A percentile compares a stretch with the other conserved stretches of the same genome.
Conservation (phyloP, 1,139 yeast genomes). For the Blastobotrys elegans region DNA sequence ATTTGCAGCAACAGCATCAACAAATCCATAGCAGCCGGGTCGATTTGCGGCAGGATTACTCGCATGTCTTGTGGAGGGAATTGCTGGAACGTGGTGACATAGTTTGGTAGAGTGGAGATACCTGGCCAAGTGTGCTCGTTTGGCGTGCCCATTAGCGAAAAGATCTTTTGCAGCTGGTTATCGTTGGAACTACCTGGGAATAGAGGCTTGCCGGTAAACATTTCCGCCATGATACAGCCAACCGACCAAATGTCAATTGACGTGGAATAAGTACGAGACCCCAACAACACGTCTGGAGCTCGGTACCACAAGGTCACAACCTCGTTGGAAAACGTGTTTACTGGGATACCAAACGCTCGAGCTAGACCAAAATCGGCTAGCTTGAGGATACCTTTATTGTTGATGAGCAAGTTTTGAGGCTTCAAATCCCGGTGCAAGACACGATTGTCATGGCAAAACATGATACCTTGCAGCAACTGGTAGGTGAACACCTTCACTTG, state of each 20-base stretch:
- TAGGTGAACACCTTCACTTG: conserved; percentile 88
- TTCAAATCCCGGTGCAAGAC: conserved; percentile 93
- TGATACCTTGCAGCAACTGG: conserved; percentile 83
- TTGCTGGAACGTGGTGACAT: conserved; percentile 69
- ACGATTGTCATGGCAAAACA: conserved; percentile 92
- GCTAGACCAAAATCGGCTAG: conserved; percentile 98
- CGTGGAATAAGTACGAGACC: conserved; percentile 91
- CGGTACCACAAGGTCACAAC: conserved; percentile 98
- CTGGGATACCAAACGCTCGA: conserved; percentile 97
- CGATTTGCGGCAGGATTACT: conserved; percentile 67
- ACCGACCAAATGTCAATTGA: conserved; percentile 99
- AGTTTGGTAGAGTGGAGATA: conserved; percentile 79
- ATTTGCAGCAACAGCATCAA: conserved; percentile 74
- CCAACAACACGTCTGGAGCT: conserved; percentile 95
- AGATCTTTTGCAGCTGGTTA: conserved; percentile 84
- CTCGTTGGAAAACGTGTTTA: conserved; percentile 93
- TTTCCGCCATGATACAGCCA: conserved; percentile 96
- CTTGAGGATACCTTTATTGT: conserved; percentile 82
- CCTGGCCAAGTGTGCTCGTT: conserved; percentile 96
- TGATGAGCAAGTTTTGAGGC: conserved; percentile 89
- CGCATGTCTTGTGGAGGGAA: conserved; percentile 83
- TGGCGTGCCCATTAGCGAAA: conserved; percentile 94
- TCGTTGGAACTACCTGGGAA: conserved; percentile 97
- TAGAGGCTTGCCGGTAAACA: conserved; percentile 96
- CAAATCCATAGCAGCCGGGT: conserved; percentile 74